These are phyloP conservation scores for Cynara cardunculus DNA, from an alignment of 129 eudicot species.

Conservation along the genomic window DNA sequence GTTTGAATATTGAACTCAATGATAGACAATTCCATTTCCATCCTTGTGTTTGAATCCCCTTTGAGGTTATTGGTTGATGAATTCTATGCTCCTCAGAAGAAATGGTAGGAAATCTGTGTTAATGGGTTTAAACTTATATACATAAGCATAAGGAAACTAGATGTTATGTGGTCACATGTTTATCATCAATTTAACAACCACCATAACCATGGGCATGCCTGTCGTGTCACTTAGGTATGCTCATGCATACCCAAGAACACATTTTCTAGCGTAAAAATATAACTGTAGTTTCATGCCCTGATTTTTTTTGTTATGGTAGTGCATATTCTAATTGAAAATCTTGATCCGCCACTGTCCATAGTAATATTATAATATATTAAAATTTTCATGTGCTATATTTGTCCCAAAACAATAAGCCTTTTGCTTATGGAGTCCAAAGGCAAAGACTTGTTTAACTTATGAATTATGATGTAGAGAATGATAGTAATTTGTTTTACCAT, in stretches of 20 bases:
- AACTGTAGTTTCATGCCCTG: not conserved
- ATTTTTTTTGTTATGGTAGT: not conserved
- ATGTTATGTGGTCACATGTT: not conserved
- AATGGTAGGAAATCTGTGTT: not conserved
- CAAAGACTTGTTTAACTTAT: not conserved
- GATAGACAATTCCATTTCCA: not conserved
- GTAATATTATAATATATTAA: not conserved
- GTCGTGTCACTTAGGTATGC: not conserved
- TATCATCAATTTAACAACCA: not conserved
- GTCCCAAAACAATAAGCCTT: not conserved
- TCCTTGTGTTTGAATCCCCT: constrained; percentile 1
- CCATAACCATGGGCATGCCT: not conserved
- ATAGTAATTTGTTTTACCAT: not conserved
- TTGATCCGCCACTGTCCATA: not conserved
- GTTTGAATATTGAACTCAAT: not conserved
- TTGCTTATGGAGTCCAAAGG: constrained; percentile 6
- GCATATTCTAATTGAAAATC: not conserved
- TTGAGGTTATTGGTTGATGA: not conserved
- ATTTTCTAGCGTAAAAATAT: not conserved
- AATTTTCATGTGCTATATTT: not conserved
- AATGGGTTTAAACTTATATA: not conserved
- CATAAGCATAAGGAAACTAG: not conserved
- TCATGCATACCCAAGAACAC: too few relatives aligned
- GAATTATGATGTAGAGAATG: not conserved
- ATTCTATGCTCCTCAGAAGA: too few relatives aligned